Percentiles rank a stretch among this genome's conserved stretches.
These are phyloP conservation scores for Knoxia roxburghii DNA, from an alignment of 257 asterid species.

Conservation along the genomic window DNA sequence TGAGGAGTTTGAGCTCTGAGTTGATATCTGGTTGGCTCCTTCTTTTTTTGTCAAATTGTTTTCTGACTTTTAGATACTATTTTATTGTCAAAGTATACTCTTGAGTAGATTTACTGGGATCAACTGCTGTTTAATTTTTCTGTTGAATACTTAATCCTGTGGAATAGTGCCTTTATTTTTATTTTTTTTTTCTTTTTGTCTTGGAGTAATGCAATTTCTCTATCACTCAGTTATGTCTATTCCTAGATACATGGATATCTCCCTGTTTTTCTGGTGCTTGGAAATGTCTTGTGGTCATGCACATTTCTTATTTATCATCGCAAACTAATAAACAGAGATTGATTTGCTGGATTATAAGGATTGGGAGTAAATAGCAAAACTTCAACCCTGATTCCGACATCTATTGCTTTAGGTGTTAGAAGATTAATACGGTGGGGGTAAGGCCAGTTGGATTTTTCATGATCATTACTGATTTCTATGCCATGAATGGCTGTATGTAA, in stretches of 20 bases:
- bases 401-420: neutral
- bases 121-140: slow-evolving; percentile 1
- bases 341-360: neutral
- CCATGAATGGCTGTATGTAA: too few species aligned
- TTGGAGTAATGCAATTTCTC: neutral
- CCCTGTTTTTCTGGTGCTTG: neutral
- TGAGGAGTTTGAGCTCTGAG: slow-evolving; percentile 90
- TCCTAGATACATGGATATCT: neutral
- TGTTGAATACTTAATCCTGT: slow-evolving; percentile 11
- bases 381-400: neutral
- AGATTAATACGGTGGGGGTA: neutral
- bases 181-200: neutral
- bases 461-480: too few species aligned
- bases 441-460: neutral
- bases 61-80: slow-evolving; percentile 25
- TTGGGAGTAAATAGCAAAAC: too few species aligned
- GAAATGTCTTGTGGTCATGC: neutral
- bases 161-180: neutral
- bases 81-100: slow-evolving; percentile 16
- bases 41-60: slow-evolving; percentile 27
- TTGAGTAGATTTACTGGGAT: slow-evolving; percentile 10
- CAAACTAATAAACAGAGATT: neutral
- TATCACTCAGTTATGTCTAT: neutral
- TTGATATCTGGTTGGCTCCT: slow-evolving; percentile 22
- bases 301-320: neutral